Evolutionary conservation across 2,329 filamentous ascomycete species (phyloP).

Genomic region (Chrysosporium keratinophilum): DNA sequence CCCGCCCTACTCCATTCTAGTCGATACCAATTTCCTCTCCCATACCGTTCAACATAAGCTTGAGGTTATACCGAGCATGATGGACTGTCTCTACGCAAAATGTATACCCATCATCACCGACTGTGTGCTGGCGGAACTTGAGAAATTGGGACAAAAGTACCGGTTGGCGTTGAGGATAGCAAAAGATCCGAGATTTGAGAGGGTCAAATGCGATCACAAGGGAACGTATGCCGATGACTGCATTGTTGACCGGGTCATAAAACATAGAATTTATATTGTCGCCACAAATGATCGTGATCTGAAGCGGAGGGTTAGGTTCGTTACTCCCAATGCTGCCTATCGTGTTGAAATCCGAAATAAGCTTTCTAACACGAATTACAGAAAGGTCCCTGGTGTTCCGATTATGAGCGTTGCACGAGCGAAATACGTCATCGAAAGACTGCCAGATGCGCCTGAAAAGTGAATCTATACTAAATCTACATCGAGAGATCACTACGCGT

Average conservation of each 20-base stretch:
- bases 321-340: neutral
- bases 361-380: conserved; percentile 1
- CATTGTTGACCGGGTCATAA: conserved; percentile 60
- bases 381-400: conserved; percentile 61
- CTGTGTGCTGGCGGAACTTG: conserved; percentile 73
- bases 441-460: conserved; percentile 71
- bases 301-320: conserved; percentile 60
- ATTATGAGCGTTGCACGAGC: conserved; percentile 71
- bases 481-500: neutral
- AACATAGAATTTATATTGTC: conserved; percentile 67
- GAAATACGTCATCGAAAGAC: conserved; percentile 88
- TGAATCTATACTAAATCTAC: neutral
- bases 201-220: conserved; percentile 81
- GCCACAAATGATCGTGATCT: conserved; percentile 62
- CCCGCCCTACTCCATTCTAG: conserved; percentile 68
- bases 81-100: conserved; percentile 89
- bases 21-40: conserved; percentile 84
- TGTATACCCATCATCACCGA: conserved; percentile 79
- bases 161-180: conserved; percentile 76
- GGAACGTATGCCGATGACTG: conserved; percentile 83
- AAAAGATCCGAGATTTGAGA: conserved; percentile 76
- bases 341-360: neutral
- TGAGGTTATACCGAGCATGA: conserved; percentile 74
- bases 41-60: conserved; percentile 89
- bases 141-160: conserved; percentile 84